Base-by-base conservation (phyloP, 2,329 filamentous ascomycete genomes). In the Tolypocladium capitatum region DNA sequence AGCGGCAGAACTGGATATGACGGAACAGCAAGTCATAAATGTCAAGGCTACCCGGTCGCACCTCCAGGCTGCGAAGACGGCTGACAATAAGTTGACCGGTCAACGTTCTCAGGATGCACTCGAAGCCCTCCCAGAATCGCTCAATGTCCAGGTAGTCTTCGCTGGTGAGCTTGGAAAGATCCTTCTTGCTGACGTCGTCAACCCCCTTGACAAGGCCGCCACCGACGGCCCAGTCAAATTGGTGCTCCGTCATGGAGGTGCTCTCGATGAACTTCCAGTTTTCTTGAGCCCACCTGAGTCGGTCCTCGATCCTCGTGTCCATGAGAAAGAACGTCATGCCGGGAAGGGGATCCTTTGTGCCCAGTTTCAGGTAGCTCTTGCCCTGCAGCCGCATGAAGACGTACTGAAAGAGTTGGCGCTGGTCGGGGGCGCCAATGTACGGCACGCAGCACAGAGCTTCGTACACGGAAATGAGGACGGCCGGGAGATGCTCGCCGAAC, bases 181-280 rank as follows among this genome's bases (percentile, higher is more conserved):
- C 75, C 47, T 71, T 74, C 50, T 57, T 59, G 38, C 77, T 75
- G 2, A 84, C 80, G 28, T 75, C 72, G 45, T 75, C 68, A 50
- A 95, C 80, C 8, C 81, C 81, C 48, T 75, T 71, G 34, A 81
- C 69, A 18, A 97, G 71, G 32, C 83, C 81, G 51, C 86, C 83
- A 52, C 82, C 81, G 36, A 96, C 80, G 11, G 86, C 86, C 83
- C 86, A 94, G 40, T 95, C 86, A 60, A 95, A 97, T 53, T 92
- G 85, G 33, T 80, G 74, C 10, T 76, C 71, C 1, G 82, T 80
- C 45, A 94, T 74, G 20, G 69, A 67, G 27, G 74, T 70, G 13
- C 78, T 73, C 43, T 76, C 72, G 52, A 85, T 76, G 28, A 60
- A 60, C 48, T 66, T 64, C 60, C 65, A 68, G 44, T 68, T 68